Evolutionary conservation across 257 asterid genomes (phyloP), one percentile per base, ranked within the genome.

Genomic region (Solanum chaucha): DNA sequence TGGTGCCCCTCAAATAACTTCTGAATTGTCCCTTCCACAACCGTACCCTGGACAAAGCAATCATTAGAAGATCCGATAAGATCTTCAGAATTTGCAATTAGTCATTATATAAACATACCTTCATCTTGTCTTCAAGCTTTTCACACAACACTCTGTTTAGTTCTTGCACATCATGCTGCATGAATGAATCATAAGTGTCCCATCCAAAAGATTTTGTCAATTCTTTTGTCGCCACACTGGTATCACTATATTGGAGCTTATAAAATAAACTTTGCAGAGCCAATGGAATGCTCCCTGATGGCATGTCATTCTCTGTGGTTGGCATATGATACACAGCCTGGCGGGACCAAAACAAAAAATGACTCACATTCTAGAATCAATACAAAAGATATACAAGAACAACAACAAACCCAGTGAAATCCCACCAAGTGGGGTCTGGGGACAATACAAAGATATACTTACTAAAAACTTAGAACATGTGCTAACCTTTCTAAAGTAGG

Each of bases 311-410:
- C 95, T 97, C 99, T 86, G 99, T 97, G 68, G 99, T 97, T 67
- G 99, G 99, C 99, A 97, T 97, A 87, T 96, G 98, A 91, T 97
- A 97, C 48, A 97, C 99, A 89, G 99, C 99, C 99, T 96, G 96
- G 88, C 61, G 86, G 22, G 87, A 87, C 35, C 88, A 32, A 81
- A 83, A 83, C 68, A 34, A 65, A 68, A 86, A 85, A 83, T 89
- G 86, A 92, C 82, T 58, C 67, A 88, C 82, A 71, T 85, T 85
- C 83, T 40, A 70, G 48, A 55, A 89, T 6, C 68, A 88, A 86
- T 73, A 26, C 87, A 41, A 7, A 77, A 87, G 84, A 87, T 40
- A 80, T 87, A 86, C 82, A 19, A 55, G 10, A 55, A 20, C 64
- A 55, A 19, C 64, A 55, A 55, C 11, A 55, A 6, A 20, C 24